Conservation (phyloP, 2,329 filamentous ascomycete species). For the Pseudocercospora musae region DNA sequence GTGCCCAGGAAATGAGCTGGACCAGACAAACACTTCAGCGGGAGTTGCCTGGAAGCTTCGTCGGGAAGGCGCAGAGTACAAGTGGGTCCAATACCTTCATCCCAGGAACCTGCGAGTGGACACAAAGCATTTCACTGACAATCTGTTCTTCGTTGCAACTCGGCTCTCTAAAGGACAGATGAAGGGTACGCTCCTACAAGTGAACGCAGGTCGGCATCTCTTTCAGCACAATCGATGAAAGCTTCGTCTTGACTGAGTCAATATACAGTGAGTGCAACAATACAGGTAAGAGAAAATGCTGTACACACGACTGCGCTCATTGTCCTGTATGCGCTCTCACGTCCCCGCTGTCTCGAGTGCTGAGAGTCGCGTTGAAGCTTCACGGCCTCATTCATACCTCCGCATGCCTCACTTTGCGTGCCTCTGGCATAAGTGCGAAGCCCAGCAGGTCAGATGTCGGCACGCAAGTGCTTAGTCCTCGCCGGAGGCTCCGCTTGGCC, state of each 20-base stretch:
- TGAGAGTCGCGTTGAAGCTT: neutral
- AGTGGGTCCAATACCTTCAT: constrained; percentile 1
- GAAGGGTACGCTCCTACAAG: neutral
- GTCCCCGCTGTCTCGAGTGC: neutral
- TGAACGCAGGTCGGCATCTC: neutral
- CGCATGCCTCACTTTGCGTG: neutral
- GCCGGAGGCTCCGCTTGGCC: neutral
- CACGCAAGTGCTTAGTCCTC: neutral
- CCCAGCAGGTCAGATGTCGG: no score
- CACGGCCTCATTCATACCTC: neutral
- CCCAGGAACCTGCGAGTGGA: neutral
- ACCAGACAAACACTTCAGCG: neutral
- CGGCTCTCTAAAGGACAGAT: neutral
- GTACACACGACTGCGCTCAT: neutral
- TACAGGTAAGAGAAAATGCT: neutral
- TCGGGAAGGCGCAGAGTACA: constrained; percentile 2
- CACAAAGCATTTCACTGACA: neutral
- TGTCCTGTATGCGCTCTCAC: neutral
- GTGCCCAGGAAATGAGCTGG: neutral
- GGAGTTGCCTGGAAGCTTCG: constrained; percentile 2
- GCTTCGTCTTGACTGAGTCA: neutral
- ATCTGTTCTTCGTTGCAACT: neutral
- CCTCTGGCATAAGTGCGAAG: no score
- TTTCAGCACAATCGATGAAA: neutral
- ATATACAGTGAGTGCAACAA: neutral